phyloP scores from a whole-genome alignment of 352 stramenopile genomes.

The Thraustochytrium striatum region DNA sequence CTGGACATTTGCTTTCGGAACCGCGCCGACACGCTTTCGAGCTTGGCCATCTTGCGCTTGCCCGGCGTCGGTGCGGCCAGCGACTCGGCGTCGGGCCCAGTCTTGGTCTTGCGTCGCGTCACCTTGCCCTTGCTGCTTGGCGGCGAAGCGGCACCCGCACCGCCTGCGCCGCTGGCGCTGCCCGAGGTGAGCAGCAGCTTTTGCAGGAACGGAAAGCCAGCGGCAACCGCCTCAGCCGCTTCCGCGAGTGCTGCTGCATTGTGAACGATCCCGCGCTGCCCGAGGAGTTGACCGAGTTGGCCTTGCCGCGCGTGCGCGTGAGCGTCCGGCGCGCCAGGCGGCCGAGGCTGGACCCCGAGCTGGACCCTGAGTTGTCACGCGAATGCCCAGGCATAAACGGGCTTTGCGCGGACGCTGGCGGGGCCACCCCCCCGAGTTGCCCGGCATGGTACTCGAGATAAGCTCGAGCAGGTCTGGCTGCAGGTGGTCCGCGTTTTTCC shows the following conservation, averaged over 20 bases:
- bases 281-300: too few relatives aligned
- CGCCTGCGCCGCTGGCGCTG: not conserved
- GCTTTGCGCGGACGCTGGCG: too few relatives aligned
- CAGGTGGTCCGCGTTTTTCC: constrained; percentile 44
- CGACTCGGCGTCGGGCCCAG: constrained; percentile 58
- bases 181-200: not conserved
- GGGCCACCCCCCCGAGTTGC: too few relatives aligned
- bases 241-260: too few relatives aligned
- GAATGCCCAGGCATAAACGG: too few relatives aligned
- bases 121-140: constrained; percentile 72
- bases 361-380: too few relatives aligned
- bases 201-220: not conserved
- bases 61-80: constrained; percentile 60
- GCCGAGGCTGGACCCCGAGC: too few relatives aligned
- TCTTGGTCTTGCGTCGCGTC: not conserved
- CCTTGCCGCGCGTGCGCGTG: too few relatives aligned
- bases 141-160: not conserved
- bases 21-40: constrained; percentile 50
- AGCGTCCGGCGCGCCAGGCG: too few relatives aligned
- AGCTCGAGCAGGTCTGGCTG: constrained; percentile 38
- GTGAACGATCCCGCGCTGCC: too few relatives aligned
- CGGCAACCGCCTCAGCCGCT: too few relatives aligned
- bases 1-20: constrained; percentile 66
- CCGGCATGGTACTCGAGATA: too few relatives aligned
- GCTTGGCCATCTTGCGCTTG: constrained; percentile 42